Evolutionary conservation across 768 basidiomycete genomes (phyloP).

Genomic region (Sarcodon sp.): DNA sequence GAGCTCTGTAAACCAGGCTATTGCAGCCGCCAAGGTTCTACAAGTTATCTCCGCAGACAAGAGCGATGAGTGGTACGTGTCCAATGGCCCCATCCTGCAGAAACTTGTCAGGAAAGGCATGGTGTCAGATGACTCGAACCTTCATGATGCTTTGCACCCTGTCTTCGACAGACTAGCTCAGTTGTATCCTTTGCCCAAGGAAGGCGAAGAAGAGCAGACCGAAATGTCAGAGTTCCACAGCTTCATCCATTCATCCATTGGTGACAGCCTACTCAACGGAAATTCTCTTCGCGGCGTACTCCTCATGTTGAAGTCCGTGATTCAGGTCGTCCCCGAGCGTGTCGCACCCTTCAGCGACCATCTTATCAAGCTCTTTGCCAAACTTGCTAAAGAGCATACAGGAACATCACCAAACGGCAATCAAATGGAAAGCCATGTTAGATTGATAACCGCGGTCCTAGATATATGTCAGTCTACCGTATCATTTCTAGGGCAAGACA

Average conservation of each 20-base stretch:
- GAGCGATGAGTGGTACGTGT: slow-evolving; percentile 66
- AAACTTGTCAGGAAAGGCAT: slow-evolving; percentile 84
- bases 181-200: slow-evolving; percentile 65
- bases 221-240: slow-evolving; percentile 67
- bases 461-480: slow-evolving; percentile 78
- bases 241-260: slow-evolving; percentile 63
- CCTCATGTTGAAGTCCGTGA: slow-evolving; percentile 78
- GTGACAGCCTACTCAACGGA: slow-evolving; percentile 67
- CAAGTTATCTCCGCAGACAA: slow-evolving; percentile 79
- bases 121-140: slow-evolving; percentile 59
- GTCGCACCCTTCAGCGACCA: slow-evolving; percentile 67
- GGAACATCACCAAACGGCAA: slow-evolving; percentile 11
- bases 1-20: slow-evolving; percentile 47
- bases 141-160: slow-evolving; percentile 75
- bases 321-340: slow-evolving; percentile 68
- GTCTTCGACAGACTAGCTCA: slow-evolving; percentile 73
- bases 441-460: slow-evolving; percentile 63
- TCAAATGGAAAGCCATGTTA: slow-evolving; percentile 23
- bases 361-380: slow-evolving; percentile 76
- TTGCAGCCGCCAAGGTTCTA: slow-evolving; percentile 79
- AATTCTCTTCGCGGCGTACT: slow-evolving; percentile 52
- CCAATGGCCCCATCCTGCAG: slow-evolving; percentile 61
- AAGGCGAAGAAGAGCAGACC: slow-evolving; percentile 56
- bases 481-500: slow-evolving; percentile 66
- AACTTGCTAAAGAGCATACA: slow-evolving; percentile 77